A percentile compares a stretch with the other conserved stretches of the same genome.
Conservation (phyloP, 2,329 filamentous ascomycete genomes). For the Penicillium sp. region DNA sequence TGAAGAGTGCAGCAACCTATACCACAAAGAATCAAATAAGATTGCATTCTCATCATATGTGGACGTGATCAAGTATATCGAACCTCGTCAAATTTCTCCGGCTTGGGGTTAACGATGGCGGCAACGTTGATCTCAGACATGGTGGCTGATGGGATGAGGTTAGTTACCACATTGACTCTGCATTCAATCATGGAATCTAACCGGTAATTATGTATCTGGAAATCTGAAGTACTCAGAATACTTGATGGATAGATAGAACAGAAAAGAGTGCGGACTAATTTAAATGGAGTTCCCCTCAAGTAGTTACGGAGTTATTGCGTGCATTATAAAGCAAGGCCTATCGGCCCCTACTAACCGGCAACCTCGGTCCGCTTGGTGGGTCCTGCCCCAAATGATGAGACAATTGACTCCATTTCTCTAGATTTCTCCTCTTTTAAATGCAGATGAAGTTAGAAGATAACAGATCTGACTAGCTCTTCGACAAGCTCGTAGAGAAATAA, state of each 20-base stretch:
- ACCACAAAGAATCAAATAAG: not conserved
- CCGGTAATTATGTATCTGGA: not conserved
- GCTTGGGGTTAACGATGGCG: slow-evolving; percentile 36
- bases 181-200: not conserved
- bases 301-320: not conserved
- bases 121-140: slow-evolving; percentile 40
- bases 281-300: not conserved
- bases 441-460: not conserved
- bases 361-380: slow-evolving; percentile 28
- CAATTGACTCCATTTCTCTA: slow-evolving; percentile 13
- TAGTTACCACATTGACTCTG: not conserved
- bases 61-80: not conserved
- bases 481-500: no score
- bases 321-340: not conserved
- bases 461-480: not conserved
- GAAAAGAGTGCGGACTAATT: not conserved
- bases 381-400: slow-evolving; percentile 8
- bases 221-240: not conserved
- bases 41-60: not conserved
- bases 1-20: slow-evolving; percentile 33
- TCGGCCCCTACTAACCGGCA: not conserved
- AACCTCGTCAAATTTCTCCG: slow-evolving; percentile 40
- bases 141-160: not conserved
- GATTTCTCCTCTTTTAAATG: not conserved
- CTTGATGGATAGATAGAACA: not conserved